Base-by-base conservation (phyloP, 2,329 filamentous ascomycete genomes). In the Mycogone perniciosa region DNA sequence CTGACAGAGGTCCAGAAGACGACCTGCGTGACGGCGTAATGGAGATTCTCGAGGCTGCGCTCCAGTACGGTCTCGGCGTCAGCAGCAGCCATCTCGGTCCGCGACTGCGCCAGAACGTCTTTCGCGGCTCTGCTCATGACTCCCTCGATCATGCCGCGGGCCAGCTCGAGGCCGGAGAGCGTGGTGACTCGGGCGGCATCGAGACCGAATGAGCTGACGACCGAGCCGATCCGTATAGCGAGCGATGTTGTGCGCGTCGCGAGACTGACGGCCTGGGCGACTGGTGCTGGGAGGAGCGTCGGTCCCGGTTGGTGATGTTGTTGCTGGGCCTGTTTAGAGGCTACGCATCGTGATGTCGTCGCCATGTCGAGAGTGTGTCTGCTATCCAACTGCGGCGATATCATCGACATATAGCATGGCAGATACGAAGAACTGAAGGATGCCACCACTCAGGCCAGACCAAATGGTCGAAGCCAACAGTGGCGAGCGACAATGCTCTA, bases 1-100 rank as follows among this genome's bases (percentile, higher is more conserved):
- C 81, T 74, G 2, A 81, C 76, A 2, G 77, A 76, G 2, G 81
- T 81, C 71, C 79, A 81, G 58, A 84, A 83, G 38, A 81, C 78
- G 30, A 80, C 71, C 45, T 76, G 74, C 5, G 76, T 77, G 63
- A 84, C 79, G 27, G 77, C 77, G 46, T 72, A 71, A 57, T 84
- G 80, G 39, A 84, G 65, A 49, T 67, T 73, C 52, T 80, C 77
- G 31, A 84, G 69, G 57, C 76, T 81, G 51, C 70, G 69, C 58
- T 82, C 79, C 41, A 84, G 65, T 9, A 82, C 67, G 2, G 73
- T 75, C 60, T 84, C 80, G 33, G 80, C 74, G 54, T 82, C 78
- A 26, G 71, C 65, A 45, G 68, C 72, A 31, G 72, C 74, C 20
- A 81, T 52, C 2, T 77, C 71, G 6, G 74, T 74, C 6, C 64